Evolutionary conservation across 176 grass and related monocot genomes (phyloP).

Genomic region (Zea mays): Zm-B73-REFERENCE-NAM-5.0 NC_050101.1:115932001-115932500

Average conservation of each 20-base stretch:
- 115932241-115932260: slow-evolving; percentile 15
- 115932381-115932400: not conserved
- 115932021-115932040: not conserved
- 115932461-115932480: not conserved
- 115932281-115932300: not conserved
- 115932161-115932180: slow-evolving; percentile 62
- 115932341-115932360: not conserved
- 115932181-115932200: slow-evolving; percentile 61
- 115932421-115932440: not conserved
- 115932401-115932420: not conserved
- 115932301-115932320: not conserved
- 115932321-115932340: not conserved
- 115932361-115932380: not conserved
- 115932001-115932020: not conserved
- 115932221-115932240: slow-evolving; percentile 63
- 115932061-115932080: not conserved
- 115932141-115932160: slow-evolving; percentile 46
- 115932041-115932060: not conserved
- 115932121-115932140: slow-evolving; percentile 9
- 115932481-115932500: not conserved
- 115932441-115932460: not conserved
- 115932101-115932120: not conserved
- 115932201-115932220: slow-evolving; percentile 69
- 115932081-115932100: not conserved
- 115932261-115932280: not conserved